Conservation (phyloP, 495 filamentous ascomycete genomes). For the Choiromyces venosus region DNA sequence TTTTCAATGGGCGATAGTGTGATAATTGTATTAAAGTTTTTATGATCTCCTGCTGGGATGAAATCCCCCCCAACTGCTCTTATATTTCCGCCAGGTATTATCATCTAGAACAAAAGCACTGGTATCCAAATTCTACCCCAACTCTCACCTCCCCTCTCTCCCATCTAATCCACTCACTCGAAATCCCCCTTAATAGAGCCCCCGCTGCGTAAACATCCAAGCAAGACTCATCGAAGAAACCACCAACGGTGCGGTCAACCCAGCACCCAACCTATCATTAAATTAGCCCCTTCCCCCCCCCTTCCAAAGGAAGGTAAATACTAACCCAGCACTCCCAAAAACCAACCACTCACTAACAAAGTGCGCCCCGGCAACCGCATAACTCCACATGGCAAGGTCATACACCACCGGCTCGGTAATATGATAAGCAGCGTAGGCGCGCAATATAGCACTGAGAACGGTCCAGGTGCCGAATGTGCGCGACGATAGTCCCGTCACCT, state of each 20-base stretch:
- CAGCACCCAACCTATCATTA: conserved; percentile 50
- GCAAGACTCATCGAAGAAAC: conserved; percentile 62
- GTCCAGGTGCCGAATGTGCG: conserved; percentile 93
- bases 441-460: conserved; percentile 64
- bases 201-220: conserved; percentile 79
- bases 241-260: conserved; percentile 65
- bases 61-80: not conserved
- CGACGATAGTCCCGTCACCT: conserved; percentile 64
- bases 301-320: not conserved
- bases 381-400: conserved; percentile 72
- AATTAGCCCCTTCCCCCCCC: conserved; percentile 1
- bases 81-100: not conserved
- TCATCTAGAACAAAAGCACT: not conserved
- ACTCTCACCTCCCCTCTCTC: not conserved
- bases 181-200: conserved; percentile 53
- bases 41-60: not conserved
- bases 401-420: conserved; percentile 66
- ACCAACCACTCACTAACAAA: conserved; percentile 76
- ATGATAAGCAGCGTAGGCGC: conserved; percentile 81
- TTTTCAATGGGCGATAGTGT: not conserved
- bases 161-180: not conserved
- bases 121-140: not conserved
- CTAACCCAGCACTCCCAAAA: conserved; percentile 60
- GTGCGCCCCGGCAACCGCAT: conserved; percentile 69
- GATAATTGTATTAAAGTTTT: not conserved